Conservation (phyloP, 2,329 filamentous ascomycete species). For the Ceratocystis huliohia region DNA sequence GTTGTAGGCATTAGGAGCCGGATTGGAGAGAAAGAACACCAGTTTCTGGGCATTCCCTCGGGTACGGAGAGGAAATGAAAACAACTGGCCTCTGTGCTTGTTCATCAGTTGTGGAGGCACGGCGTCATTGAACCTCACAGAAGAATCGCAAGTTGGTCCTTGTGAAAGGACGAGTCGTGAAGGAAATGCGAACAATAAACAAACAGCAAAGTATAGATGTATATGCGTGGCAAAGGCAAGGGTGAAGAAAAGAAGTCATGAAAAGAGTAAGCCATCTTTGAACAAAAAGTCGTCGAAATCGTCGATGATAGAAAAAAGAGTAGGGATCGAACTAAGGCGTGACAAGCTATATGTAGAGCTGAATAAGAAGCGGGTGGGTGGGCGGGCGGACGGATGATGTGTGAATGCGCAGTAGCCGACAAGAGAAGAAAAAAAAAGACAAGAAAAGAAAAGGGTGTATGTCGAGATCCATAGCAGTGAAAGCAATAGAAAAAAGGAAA, state of each 20-base stretch:
- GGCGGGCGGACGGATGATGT: neutral
- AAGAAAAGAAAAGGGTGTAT: neutral
- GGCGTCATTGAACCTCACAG: neutral
- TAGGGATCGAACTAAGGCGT: neutral
- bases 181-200: neutral
- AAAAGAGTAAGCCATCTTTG: neutral
- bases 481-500: neutral
- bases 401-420: neutral
- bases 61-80: neutral
- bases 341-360: neutral
- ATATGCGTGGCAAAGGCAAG: neutral
- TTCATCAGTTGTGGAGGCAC: neutral
- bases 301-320: neutral
- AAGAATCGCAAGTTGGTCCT: neutral
- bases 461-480: neutral
- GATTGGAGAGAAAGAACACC: neutral
- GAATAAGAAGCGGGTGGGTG: neutral
- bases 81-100: neutral
- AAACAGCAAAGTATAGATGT: neutral
- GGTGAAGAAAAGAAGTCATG: neutral
- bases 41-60: neutral
- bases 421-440: neutral
- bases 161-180: neutral
- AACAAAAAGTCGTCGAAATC: neutral
- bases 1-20: conserved; percentile 4